phyloP scores from a whole-genome alignment of 495 filamentous ascomycete species.

The Talaromyces thailandensis region DNA sequence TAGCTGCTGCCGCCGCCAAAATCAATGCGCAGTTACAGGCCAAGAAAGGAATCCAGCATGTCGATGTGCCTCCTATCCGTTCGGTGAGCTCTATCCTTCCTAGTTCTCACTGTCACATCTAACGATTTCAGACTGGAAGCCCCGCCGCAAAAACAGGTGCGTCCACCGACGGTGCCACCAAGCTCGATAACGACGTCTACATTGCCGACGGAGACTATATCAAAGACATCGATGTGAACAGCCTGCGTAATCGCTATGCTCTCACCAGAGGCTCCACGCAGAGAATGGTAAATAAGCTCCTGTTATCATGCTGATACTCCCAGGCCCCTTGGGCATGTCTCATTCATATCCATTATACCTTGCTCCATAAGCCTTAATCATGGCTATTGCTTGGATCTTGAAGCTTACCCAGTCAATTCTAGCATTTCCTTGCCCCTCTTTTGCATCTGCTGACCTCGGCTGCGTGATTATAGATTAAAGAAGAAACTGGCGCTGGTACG shows the following conservation, averaged over 20 bases:
- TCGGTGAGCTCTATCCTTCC: slow-evolving; percentile 35
- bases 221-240: slow-evolving; percentile 97
- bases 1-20: slow-evolving; percentile 83
- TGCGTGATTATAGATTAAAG: slow-evolving; percentile 97
- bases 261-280: slow-evolving; percentile 96
- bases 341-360: slow-evolving; percentile 20
- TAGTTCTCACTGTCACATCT: slow-evolving; percentile 6
- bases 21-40: slow-evolving; percentile 91
- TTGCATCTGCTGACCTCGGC: slow-evolving; percentile 95
- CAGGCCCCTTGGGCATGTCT: slow-evolving; percentile 41
- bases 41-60: slow-evolving; percentile 87
- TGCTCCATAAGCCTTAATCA: slow-evolving; percentile 8
- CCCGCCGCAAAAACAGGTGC: slow-evolving; percentile 37
- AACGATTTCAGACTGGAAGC: slow-evolving; percentile 37
- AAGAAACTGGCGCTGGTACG: slow-evolving; percentile 99
- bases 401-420: slow-evolving; percentile 79
- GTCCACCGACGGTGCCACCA: slow-evolving; percentile 36
- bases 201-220: slow-evolving; percentile 95
- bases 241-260: slow-evolving; percentile 92
- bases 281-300: slow-evolving; percentile 92
- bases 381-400: slow-evolving; percentile 21
- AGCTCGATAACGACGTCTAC: slow-evolving; percentile 80
- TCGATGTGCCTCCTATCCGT: slow-evolving; percentile 84
- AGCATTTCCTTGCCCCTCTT: slow-evolving; percentile 67
- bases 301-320: slow-evolving; percentile 70